Evolutionary conservation across 2,329 filamentous ascomycete species (phyloP).

Genomic region (Calonectria montana): DNA sequence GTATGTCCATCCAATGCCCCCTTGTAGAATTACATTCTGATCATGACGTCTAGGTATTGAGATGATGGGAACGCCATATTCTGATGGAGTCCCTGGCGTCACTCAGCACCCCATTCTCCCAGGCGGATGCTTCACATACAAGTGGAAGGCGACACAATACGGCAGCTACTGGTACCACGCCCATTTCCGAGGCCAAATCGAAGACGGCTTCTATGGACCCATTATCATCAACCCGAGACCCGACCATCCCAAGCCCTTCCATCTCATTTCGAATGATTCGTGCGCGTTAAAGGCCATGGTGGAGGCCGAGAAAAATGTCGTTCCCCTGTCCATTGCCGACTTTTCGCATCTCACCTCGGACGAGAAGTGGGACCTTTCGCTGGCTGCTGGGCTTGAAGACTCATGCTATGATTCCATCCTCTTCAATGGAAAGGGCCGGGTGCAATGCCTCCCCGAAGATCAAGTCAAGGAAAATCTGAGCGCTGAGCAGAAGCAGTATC

Average conservation of each 20-base stretch:
- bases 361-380: slow-evolving; percentile 57
- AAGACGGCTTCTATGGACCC: slow-evolving; percentile 70
- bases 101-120: slow-evolving; percentile 64
- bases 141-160: slow-evolving; percentile 66
- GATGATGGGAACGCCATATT: slow-evolving; percentile 66
- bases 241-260: slow-evolving; percentile 56
- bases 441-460: slow-evolving; percentile 60
- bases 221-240: slow-evolving; percentile 60
- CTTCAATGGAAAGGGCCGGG: slow-evolving; percentile 70
- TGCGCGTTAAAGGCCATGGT: slow-evolving; percentile 55
- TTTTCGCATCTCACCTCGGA: slow-evolving; percentile 65
- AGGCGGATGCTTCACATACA: slow-evolving; percentile 61
- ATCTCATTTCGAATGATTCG: slow-evolving; percentile 55
- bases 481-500: slow-evolving; percentile 44
- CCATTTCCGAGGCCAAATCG: slow-evolving; percentile 65
- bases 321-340: slow-evolving; percentile 66
- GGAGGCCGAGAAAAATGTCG: slow-evolving; percentile 58
- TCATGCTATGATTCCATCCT: slow-evolving; percentile 71
- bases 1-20: slow-evolving; percentile 37
- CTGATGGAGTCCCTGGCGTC: slow-evolving; percentile 69
- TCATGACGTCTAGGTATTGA: slow-evolving; percentile 54
- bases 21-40: neutral
- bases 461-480: slow-evolving; percentile 54
- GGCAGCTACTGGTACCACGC: slow-evolving; percentile 73
- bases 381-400: slow-evolving; percentile 58